These are phyloP conservation scores for Auricularia heimuer DNA, from an alignment of 768 basidiomycete species.

Conservation along the genomic window DNA sequence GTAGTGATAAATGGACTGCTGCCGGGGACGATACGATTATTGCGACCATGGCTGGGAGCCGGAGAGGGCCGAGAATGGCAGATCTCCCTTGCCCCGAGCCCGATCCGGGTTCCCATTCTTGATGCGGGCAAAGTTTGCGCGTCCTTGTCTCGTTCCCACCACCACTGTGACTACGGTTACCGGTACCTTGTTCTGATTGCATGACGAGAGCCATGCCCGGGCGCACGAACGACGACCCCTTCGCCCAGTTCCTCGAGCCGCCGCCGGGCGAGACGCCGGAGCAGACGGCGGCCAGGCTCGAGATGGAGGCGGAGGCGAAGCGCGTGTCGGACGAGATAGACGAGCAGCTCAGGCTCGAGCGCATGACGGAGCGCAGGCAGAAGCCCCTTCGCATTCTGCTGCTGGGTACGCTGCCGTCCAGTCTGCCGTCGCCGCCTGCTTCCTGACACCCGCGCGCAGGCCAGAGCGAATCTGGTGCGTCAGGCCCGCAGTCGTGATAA, in stretches of 20 bases:
- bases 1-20: no score
- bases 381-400: not conserved
- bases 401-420: not conserved
- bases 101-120: no score
- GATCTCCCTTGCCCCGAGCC: no score
- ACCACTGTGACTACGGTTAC: not conserved
- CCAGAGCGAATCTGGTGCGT: constrained; percentile 1
- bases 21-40: no score
- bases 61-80: no score
- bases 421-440: not conserved
- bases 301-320: constrained; percentile 32
- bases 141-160: not conserved
- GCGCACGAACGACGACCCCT: constrained; percentile 40
- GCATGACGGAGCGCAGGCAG: not conserved
- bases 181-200: not conserved
- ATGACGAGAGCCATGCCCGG: not conserved
- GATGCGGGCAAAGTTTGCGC: no score
- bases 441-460: not conserved
- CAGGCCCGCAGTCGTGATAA: no score
- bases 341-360: constrained; percentile 29
- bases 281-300: constrained; percentile 25
- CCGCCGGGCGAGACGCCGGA: constrained; percentile 28
- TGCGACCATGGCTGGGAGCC: no score
- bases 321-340: constrained; percentile 41
- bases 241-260: constrained; percentile 27